Evolutionary conservation across 352 stramenopile species (phyloP), one percentile per base, ranked within the genome.

Genomic region (Phytopythium litorale): DNA sequence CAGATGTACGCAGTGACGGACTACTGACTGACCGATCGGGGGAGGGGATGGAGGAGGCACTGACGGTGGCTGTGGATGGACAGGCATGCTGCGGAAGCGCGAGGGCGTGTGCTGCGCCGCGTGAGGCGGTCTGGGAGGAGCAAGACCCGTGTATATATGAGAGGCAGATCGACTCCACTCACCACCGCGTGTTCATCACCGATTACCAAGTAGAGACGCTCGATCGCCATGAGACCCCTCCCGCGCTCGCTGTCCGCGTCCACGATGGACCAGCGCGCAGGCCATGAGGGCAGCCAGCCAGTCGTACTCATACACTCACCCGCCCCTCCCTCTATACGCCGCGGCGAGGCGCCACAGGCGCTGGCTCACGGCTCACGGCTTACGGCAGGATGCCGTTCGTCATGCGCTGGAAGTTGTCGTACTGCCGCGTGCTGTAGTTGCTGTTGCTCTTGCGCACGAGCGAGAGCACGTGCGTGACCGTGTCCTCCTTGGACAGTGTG

Each of bases 401-500:
- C 75, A 97, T 94, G 67, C 88, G 91, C 82, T 98, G 92, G 72
- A 97, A 98, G 63, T 95, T 94, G 77, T 98, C 92, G 75, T 97
- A 98, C 69, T 97, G 91, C 23, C 85, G 79, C 45, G 91, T 97
- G 67, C 86, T 95, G 73, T 97, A 97, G 71, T 97, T 96, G 68
- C 87, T 91, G 70, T 98, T 96, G 71, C 88, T 97, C 65, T 96
- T 93, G 35, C 88, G 84, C 38, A 98, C 92, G 19, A 98, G 78
- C 35, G 87, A 91, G 8, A 97, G 68, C 65, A 96, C 92, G 70
- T 97, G 85, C 30, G 87, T 86, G 25, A 98, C 92, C 6, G 87
- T 90, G 46, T 97, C 88, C 62, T 96, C 82, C 68, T 96, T 96
- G 11, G 87, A 88, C 48, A 96, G 65, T 32, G 75, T 78, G 25